Base-by-base conservation (phyloP, 2,329 filamentous ascomycete species). In the Scytalidium sp. region DNA sequence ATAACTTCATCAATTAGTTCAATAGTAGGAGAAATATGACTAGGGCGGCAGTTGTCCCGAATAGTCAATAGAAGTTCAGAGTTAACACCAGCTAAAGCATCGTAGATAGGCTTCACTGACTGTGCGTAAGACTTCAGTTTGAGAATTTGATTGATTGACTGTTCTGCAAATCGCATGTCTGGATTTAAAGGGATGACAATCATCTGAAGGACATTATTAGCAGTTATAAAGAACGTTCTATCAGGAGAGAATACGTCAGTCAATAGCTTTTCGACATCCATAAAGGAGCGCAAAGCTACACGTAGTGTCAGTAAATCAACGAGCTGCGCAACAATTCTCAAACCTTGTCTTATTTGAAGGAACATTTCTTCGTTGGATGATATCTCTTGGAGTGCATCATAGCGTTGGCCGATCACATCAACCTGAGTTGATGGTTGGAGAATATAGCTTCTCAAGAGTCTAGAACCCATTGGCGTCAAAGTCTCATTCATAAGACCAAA, bases 401-500 rank as follows among this genome's bases (percentile, higher is more conserved):
- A 93, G 3, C 94, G 82, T 25, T 79, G 83, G 1, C 71, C 72
- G 15, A 99, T 78, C 13, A 88, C 86, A 2, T 78, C 73, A 3
- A 78, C 69, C 47, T 86, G 65, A 0, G 90, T 97, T 0, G 90
- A 87, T 3, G 94, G 94, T 61, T 99, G 94, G 2, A 97, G 71
- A 25, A 99, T 85, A 56, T 88, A 96, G 65, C 85, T 91, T 49
- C 90, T 80, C 21, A 99, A 78, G 55, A 96, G 78, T 45, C 94
- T 82, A 4, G 83, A 78, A 3, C 94, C 94, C 90, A 97, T 97
- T 0, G 89, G 87, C 0, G 94, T 97, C 19, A 82, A 65, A 0
- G 92, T 96, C 56, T 90, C 79, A 60, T 97, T 95, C 42, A 99
- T 70, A 0, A 97, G 68, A 0, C 92, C 92, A 55, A 92, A 93